Evolutionary conservation across 2,329 filamentous ascomycete species (phyloP).

Genomic region (Sphaerulina musiva): DNA sequence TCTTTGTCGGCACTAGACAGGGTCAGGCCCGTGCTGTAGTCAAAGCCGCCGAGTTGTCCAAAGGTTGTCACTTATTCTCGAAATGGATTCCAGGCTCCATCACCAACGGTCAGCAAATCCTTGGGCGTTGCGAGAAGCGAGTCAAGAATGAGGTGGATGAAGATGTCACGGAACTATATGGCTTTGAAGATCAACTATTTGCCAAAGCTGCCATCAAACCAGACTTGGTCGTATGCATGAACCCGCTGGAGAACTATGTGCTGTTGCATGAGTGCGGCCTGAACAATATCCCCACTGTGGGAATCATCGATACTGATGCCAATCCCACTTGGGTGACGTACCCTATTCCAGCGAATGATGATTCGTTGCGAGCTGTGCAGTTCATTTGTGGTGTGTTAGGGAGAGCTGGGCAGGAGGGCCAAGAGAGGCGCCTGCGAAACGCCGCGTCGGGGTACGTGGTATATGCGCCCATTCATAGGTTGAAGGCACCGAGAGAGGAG

Average conservation of each 20-base stretch:
- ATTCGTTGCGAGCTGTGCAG: slow-evolving; percentile 77
- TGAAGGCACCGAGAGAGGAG: slow-evolving; percentile 22
- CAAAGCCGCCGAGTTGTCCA: slow-evolving; percentile 67
- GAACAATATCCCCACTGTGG: slow-evolving; percentile 86
- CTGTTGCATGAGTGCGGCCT: slow-evolving; percentile 85
- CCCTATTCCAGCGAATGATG: slow-evolving; percentile 92
- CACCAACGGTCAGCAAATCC: slow-evolving; percentile 86
- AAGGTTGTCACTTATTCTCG: slow-evolving; percentile 81
- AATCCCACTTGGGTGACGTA: slow-evolving; percentile 95
- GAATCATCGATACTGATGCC: slow-evolving; percentile 86
- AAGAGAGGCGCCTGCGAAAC: slow-evolving; percentile 57
- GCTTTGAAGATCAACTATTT: slow-evolving; percentile 60
- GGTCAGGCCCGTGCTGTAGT: slow-evolving; percentile 78
- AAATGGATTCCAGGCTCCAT: slow-evolving; percentile 88
- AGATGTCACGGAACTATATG: slow-evolving; percentile 40
- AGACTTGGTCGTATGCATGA: slow-evolving; percentile 86
- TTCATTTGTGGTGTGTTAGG: slow-evolving; percentile 82
- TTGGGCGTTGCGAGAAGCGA: slow-evolving; percentile 62
- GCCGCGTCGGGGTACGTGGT: slow-evolving; percentile 56
- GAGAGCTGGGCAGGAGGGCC: slow-evolving; percentile 72
- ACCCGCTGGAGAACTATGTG: slow-evolving; percentile 86
- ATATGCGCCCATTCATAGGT: slow-evolving; percentile 42
- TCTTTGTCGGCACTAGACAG: slow-evolving; percentile 82
- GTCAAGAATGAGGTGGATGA: slow-evolving; percentile 72
- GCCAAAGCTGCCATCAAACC: slow-evolving; percentile 65